Evolutionary conservation across 495 filamentous ascomycete genomes (phyloP).

Genomic region (Tuber melanosporum): DNA sequence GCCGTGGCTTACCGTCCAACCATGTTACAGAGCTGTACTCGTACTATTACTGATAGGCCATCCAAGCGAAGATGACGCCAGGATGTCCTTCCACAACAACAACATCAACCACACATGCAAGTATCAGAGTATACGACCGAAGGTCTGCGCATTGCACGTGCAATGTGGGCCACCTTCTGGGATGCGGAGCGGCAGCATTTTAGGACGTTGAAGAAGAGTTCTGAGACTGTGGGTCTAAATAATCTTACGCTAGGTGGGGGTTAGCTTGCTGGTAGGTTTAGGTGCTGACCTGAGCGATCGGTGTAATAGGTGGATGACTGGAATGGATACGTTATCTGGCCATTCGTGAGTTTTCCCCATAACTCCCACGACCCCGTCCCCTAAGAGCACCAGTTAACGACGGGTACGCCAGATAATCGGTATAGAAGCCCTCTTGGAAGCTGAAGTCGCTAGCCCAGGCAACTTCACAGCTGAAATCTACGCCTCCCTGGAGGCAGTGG

Average conservation of each 20-base stretch:
- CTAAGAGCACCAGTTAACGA: not conserved
- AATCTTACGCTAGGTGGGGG: not conserved
- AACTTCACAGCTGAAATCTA: conserved; percentile 24
- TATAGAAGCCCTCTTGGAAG: conserved; percentile 36
- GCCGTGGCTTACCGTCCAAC: not conserved
- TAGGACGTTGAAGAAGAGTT: conserved; percentile 16
- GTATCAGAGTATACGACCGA: conserved; percentile 2
- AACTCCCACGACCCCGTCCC: not conserved
- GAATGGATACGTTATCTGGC: conserved; percentile 36
- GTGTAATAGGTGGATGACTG: conserved; percentile 15
- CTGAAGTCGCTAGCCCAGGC: conserved; percentile 23
- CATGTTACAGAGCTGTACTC: not conserved
- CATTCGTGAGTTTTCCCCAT: conserved; percentile 17
- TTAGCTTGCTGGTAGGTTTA: not conserved
- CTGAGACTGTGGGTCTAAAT: conserved; percentile 25
- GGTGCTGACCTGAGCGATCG: not conserved
- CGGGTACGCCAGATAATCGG: conserved; percentile 18
- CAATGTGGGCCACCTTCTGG: conserved; percentile 30
- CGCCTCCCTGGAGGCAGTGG: conserved; percentile 22
- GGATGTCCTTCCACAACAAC: not conserved
- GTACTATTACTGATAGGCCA: not conserved
- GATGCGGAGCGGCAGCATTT: conserved; percentile 28
- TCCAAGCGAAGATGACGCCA: not conserved
- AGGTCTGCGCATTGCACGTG: conserved; percentile 17
- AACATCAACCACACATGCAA: not conserved